Evolutionary conservation across 441 rosid species (phyloP).

Genomic region (Macaranga tanarius): DNA sequence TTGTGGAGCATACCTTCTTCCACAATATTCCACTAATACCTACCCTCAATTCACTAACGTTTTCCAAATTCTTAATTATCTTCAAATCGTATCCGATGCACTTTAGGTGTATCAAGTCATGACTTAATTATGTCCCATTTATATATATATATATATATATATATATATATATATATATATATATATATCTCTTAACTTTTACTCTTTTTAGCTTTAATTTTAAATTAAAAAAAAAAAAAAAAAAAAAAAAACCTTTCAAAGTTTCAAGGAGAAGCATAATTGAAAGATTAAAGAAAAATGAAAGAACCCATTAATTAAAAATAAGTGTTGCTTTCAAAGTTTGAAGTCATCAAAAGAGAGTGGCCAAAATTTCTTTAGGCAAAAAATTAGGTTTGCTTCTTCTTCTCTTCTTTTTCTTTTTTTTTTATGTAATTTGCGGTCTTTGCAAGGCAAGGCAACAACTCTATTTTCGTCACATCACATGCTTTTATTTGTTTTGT

Average conservation of each 20-base stretch:
- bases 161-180: too few species aligned
- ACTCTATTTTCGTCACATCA: not conserved
- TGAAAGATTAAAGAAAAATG: not conserved
- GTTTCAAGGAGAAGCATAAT: not conserved
- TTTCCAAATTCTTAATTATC: not conserved
- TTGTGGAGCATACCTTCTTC: not conserved
- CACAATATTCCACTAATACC: not conserved
- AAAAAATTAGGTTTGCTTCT: not conserved
- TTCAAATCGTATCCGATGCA: not conserved
- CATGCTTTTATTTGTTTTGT: not conserved
- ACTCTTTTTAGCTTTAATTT: not conserved
- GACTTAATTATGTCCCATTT: not conserved
- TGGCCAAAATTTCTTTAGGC: not conserved
- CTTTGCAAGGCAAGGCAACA: not conserved
- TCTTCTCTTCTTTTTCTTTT: too few species aligned
- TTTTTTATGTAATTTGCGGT: slow-evolving; percentile 18
- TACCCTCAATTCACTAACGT: not conserved
- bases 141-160: too few species aligned
- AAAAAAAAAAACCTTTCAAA: not conserved
- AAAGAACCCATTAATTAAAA: not conserved
- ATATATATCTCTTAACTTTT: not conserved
- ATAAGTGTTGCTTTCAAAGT: too few species aligned
- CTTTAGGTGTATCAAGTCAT: not conserved
- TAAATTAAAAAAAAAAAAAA: not conserved
- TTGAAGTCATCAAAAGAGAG: not conserved